phyloP scores from a whole-genome alignment of 148 eudicot species.

The Limonium bicolor region DNA sequence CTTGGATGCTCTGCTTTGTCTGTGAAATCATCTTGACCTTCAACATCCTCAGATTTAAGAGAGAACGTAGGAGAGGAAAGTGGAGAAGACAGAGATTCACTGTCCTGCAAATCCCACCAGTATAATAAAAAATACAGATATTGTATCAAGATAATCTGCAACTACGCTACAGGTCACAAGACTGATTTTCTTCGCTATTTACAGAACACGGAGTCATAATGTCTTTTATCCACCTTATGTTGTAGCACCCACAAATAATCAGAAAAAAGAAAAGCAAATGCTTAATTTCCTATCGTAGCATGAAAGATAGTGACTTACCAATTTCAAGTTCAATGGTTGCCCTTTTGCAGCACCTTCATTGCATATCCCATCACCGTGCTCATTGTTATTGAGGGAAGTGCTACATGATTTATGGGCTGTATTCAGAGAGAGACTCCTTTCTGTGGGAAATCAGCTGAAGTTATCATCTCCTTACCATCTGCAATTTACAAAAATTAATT shows the following conservation, averaged over 20 bases:
- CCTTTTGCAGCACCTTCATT: constrained; percentile 18
- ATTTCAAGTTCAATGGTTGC: constrained; percentile 9
- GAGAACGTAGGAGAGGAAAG: constrained; percentile 19
- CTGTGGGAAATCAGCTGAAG: constrained; percentile 15
- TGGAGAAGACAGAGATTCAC: constrained; percentile 16
- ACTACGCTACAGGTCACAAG: no score
- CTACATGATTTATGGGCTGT: constrained; percentile 14
- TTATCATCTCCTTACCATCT: constrained; percentile 20
- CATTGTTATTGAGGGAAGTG: constrained; percentile 8
- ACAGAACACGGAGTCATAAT: no score
- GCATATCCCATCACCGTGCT: constrained; percentile 9
- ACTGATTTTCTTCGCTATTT: no score
- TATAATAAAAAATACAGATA: neutral
- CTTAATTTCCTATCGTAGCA: no score
- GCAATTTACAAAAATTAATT: constrained; percentile 5
- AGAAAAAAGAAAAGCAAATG: neutral
- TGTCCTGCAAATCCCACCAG: constrained; percentile 26
- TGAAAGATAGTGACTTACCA: constrained; percentile 31
- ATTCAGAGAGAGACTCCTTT: constrained; percentile 12
- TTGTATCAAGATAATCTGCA: neutral
- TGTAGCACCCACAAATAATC: neutral
- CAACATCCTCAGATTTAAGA: constrained; percentile 20
- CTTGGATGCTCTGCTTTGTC: constrained; percentile 59
- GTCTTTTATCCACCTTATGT: no score
- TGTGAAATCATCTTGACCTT: constrained; percentile 16